These are phyloP conservation scores for Diaporthe amygdali DNA, from an alignment of 2,329 filamentous ascomycete genomes.

Conservation along the genomic window DNA sequence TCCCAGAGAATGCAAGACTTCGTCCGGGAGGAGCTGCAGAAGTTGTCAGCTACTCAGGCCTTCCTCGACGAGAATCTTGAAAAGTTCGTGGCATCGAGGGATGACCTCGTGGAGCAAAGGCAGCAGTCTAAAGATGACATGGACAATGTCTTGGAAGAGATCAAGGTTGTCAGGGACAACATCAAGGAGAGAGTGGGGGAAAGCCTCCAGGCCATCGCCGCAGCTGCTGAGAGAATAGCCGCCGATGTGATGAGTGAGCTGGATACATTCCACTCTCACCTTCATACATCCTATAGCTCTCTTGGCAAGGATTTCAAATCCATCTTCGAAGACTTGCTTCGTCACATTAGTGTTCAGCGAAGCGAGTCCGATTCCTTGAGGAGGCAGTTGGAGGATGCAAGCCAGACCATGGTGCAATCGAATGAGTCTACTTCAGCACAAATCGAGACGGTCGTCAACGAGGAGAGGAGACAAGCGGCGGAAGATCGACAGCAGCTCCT, in stretches of 20 bases:
- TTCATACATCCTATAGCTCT: conserved; percentile 83
- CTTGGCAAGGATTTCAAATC: conserved; percentile 86
- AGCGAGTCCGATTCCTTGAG: conserved; percentile 76
- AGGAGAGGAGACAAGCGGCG: conserved; percentile 76
- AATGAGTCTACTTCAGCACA: conserved; percentile 70
- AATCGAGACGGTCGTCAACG: conserved; percentile 73
- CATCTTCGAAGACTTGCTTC: conserved; percentile 81
- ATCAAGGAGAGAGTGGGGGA: conserved; percentile 87
- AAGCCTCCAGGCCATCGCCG: conserved; percentile 81
- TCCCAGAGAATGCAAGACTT: conserved; percentile 78
- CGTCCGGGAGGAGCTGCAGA: conserved; percentile 74
- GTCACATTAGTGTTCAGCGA: conserved; percentile 77
- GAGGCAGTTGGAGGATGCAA: conserved; percentile 73
- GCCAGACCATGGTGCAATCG: conserved; percentile 69
- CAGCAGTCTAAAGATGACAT: conserved; percentile 79
- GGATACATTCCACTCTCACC: conserved; percentile 78
- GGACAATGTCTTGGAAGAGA: conserved; percentile 90
- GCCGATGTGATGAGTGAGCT: conserved; percentile 89
- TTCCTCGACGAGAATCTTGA: conserved; percentile 74
- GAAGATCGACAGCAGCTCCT: conserved; percentile 78
- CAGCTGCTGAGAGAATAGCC: conserved; percentile 85
- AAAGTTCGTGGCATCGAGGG: conserved; percentile 71
- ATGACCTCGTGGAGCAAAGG: conserved; percentile 71
- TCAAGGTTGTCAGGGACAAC: conserved; percentile 85
- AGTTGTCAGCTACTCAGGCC: conserved; percentile 71